phyloP scores from a whole-genome alignment of 192 early-diverging fungal species.

The Podila epicladia region DNA sequence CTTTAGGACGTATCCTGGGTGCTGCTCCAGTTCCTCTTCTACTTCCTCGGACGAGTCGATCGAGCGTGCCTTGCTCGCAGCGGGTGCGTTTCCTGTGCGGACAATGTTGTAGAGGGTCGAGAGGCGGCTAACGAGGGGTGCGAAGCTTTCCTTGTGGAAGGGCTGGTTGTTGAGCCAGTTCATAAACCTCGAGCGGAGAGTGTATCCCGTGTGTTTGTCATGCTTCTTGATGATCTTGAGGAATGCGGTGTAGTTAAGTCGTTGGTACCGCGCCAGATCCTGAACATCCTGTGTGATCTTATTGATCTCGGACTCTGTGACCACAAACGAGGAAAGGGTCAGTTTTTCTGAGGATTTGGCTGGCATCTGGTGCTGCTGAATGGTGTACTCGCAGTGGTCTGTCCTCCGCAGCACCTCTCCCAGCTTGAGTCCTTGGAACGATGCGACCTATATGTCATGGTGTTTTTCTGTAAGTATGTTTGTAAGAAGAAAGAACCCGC shows the following conservation, averaged over 20 bases:
- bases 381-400: conserved; percentile 72
- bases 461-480: not conserved
- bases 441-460: conserved; percentile 61
- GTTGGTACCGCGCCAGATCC: conserved; percentile 74
- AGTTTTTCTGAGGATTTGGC: conserved; percentile 41
- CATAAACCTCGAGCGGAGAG: conserved; percentile 77
- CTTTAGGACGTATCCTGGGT: conserved; percentile 50
- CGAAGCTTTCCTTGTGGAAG: conserved; percentile 87
- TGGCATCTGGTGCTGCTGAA: conserved; percentile 41
- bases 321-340: conserved; percentile 55
- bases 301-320: conserved; percentile 75
- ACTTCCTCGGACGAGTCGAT: conserved; percentile 31
- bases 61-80: conserved; percentile 11
- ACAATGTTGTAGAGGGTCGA: conserved; percentile 84
- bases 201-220: conserved; percentile 85
- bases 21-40: conserved; percentile 50
- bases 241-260: conserved; percentile 83
- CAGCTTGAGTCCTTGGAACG: conserved; percentile 76
- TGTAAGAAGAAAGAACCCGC: not conserved
- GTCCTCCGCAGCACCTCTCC: conserved; percentile 72
- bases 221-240: conserved; percentile 97
- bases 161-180: conserved; percentile 75
- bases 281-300: conserved; percentile 77
- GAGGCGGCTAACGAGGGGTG: conserved; percentile 82
- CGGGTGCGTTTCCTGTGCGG: conserved; percentile 59